Evolutionary conservation across 176 grass and related monocot genomes (phyloP), one percentile per base, ranked within the genome.

Genomic region (Cenchrus americanus): DNA sequence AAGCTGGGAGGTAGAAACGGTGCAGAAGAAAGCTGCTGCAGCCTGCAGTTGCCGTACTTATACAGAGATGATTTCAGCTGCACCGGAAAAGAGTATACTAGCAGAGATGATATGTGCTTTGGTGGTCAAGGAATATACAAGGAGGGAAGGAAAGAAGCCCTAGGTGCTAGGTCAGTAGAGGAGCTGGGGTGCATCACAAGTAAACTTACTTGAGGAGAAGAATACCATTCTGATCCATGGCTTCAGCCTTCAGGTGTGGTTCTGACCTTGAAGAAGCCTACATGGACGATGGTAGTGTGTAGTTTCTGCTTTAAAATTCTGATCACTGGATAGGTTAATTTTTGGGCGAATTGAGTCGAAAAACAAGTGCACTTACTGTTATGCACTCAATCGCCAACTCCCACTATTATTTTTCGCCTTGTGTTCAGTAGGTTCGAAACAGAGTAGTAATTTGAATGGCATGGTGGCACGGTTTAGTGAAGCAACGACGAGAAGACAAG

Each of bases 21-120:
- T 8, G 79, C 54, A 81, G 77, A 77, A 73, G 15, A 86, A 86
- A 86, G 83, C 58, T 90, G 88, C 65, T 24, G 62, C 30, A 54
- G 77, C 13, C 7, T 51, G 17, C 27, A 41, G 27, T 19, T 41
- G 55, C 64, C 48, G 65, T 40, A 48, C 54, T 82, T 82, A 58
- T 82, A 40, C 88, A 70, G 15, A 78, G 66, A 89, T 80, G 37
- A 8, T 66, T 83, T 79, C 41, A 59, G 79, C 44, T 30, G 27
- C 27, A 30, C 27, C 27, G 27, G 27, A 30, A 30, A 30, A 30
- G 27, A 30, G 27, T 30, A 30, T 30, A 30, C 27, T 30, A 30
- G 27, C 27, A 30, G 27, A 30, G 27, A 30, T 30, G 27, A 30
- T 30, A 30, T 30, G 27, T 30, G 27, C 27, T 30, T 30, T 30